These are phyloP conservation scores for Neoboletus brunneissimus DNA, from an alignment of 768 basidiomycete species.

Conservation along the genomic window DNA sequence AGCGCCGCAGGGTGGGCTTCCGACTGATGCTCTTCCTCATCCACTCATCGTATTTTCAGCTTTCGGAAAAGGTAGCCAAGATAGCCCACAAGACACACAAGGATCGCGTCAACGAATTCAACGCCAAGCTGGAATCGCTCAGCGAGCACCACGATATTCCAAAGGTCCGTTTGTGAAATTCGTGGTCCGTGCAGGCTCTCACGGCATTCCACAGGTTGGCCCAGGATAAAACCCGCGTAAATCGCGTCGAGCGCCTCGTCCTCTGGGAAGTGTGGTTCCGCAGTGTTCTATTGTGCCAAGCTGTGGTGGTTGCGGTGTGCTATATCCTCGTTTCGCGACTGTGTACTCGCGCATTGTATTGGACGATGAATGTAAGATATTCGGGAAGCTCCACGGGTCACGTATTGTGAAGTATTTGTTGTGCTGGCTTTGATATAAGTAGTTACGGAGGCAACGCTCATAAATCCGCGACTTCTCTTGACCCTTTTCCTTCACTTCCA, in stretches of 20 bases:
- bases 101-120: slow-evolving; percentile 90
- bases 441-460: slow-evolving; percentile 34
- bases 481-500: slow-evolving; percentile 36
- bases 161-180: slow-evolving; percentile 51
- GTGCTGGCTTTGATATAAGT: slow-evolving; percentile 36
- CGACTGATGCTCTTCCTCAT: not conserved
- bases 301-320: slow-evolving; percentile 20
- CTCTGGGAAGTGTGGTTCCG: slow-evolving; percentile 1
- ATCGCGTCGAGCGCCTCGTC: slow-evolving; percentile 29
- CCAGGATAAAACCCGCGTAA: slow-evolving; percentile 64
- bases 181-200: slow-evolving; percentile 31
- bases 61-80: slow-evolving; percentile 70
- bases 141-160: slow-evolving; percentile 96
- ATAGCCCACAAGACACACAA: slow-evolving; percentile 87
- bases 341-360: slow-evolving; percentile 21
- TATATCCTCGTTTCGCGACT: slow-evolving; percentile 12
- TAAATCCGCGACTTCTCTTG: slow-evolving; percentile 35
- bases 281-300: slow-evolving; percentile 13
- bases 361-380: slow-evolving; percentile 24
- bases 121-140: slow-evolving; percentile 77
- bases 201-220: slow-evolving; percentile 58
- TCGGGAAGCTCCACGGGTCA: slow-evolving; percentile 24
- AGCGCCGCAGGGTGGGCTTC: slow-evolving; percentile 67
- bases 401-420: slow-evolving; percentile 38
- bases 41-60: slow-evolving; percentile 41